Percentiles rank a stretch among this genome's conserved stretches.
Evolutionary conservation across 2,329 filamentous ascomycete species (phyloP).

Genomic region (Diaporthe sp.): DNA sequence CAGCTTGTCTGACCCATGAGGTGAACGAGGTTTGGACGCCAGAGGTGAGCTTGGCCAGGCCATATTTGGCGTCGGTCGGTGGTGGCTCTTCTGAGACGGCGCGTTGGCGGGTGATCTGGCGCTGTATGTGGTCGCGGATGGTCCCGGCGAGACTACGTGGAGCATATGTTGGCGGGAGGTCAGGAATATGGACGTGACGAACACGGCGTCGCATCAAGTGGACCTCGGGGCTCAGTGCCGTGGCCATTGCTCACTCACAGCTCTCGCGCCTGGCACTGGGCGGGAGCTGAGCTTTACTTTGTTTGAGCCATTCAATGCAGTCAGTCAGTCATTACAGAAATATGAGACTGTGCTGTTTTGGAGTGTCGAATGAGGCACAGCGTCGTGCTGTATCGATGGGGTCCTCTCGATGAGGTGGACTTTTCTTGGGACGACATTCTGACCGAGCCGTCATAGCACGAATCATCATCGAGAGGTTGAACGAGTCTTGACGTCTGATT

Average conservation of each 20-base stretch:
- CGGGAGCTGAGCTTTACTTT: background rate
- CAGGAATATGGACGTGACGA: conserved; percentile 38
- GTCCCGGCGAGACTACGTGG: conserved; percentile 4
- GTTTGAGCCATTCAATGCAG: background rate
- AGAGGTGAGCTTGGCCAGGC: background rate
- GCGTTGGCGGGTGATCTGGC: conserved; percentile 31
- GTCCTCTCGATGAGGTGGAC: no score
- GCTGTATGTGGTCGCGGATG: conserved; percentile 28
- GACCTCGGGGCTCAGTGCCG: conserved; percentile 29
- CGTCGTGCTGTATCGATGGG: background rate
- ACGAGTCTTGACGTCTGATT: conserved; percentile 13
- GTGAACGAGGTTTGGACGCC: background rate
- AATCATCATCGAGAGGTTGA: conserved; percentile 1
- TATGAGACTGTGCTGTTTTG: no score
- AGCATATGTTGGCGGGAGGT: conserved; percentile 34
- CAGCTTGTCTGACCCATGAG: conserved; percentile 30
- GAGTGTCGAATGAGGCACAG: no score
- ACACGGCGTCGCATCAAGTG: conserved; percentile 26
- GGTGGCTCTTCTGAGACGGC: background rate
- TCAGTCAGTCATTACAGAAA: no score
- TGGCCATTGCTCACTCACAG: conserved; percentile 23
- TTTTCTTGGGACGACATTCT: background rate
- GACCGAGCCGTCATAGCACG: background rate
- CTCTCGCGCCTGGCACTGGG: background rate
- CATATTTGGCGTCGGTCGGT: background rate